Conservation (phyloP, 805 yeast genomes). For the Kuraishia ogatae region DNA sequence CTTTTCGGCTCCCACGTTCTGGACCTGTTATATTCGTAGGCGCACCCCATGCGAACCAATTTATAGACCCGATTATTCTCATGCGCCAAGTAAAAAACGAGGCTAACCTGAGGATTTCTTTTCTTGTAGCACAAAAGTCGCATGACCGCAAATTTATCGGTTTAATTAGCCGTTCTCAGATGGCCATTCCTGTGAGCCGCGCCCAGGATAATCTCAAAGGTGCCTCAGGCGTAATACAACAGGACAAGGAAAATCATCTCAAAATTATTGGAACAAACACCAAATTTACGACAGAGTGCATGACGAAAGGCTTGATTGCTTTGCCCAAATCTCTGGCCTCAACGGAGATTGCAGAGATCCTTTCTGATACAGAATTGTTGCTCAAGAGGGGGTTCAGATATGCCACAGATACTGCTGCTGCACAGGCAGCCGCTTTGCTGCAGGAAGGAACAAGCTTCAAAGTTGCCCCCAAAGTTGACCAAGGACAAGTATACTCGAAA, state of each 20-base stretch:
- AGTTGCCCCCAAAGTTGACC: slow-evolving; percentile 79
- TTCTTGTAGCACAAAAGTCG: slow-evolving; percentile 45
- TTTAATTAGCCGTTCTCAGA: slow-evolving; percentile 60
- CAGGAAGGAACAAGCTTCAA: slow-evolving; percentile 49
- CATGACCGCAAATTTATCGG: slow-evolving; percentile 55
- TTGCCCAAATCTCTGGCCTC: slow-evolving; percentile 75
- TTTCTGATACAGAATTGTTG: slow-evolving; percentile 62
- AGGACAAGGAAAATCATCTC: slow-evolving; percentile 41
- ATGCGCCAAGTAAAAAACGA: slow-evolving; percentile 66
- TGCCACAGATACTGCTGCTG: slow-evolving; percentile 28
- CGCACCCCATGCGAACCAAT: slow-evolving; percentile 85
- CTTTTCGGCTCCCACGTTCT: slow-evolving; percentile 46
- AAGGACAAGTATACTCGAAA: slow-evolving; percentile 68
- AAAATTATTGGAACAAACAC: slow-evolving; percentile 60
- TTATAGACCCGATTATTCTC: slow-evolving; percentile 65
- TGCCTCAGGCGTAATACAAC: slow-evolving; percentile 58
- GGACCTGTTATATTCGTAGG: slow-evolving; percentile 74
- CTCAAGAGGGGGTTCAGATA: slow-evolving; percentile 61
- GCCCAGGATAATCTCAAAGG: slow-evolving; percentile 76
- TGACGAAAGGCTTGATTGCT: slow-evolving; percentile 59
- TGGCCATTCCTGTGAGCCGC: slow-evolving; percentile 85
- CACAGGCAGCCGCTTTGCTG: slow-evolving; percentile 30
- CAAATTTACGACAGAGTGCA: slow-evolving; percentile 52
- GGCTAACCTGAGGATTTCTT: slow-evolving; percentile 38
- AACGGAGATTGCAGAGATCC: slow-evolving; percentile 56